These are phyloP conservation scores for Stemphylium beticola DNA, from an alignment of 2,329 filamentous ascomycete species.

Conservation along the genomic window DNA sequence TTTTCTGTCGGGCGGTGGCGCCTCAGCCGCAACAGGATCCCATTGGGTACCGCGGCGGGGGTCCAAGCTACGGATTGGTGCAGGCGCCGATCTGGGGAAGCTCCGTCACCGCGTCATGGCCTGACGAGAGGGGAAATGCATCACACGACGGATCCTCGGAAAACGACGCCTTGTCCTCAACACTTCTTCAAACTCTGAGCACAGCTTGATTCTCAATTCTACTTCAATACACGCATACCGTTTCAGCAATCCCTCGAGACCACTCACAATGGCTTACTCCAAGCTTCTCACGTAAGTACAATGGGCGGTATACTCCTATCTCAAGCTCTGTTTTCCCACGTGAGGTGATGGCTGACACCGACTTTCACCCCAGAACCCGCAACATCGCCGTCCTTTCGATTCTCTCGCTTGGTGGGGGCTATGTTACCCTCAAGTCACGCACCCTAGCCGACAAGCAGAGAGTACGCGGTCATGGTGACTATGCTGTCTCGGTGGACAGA, in stretches of 20 bases:
- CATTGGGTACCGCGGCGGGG: constrained; percentile 15
- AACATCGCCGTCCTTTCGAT: constrained; percentile 41
- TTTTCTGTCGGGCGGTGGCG: constrained; percentile 26
- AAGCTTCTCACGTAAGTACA: constrained; percentile 40
- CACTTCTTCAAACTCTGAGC: neutral
- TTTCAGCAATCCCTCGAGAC: neutral
- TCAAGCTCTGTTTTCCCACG: constrained; percentile 8
- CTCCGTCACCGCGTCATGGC: constrained; percentile 18
- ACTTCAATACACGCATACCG: neutral
- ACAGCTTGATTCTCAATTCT: neutral
- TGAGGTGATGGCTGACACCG: constrained; percentile 20
- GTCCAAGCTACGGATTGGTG: constrained; percentile 10
- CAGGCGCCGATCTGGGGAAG: constrained; percentile 23
- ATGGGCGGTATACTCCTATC: neutral
- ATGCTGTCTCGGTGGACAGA: constrained; percentile 44
- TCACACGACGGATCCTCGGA: constrained; percentile 28
- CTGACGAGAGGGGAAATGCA: constrained; percentile 24
- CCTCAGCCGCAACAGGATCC: constrained; percentile 5
- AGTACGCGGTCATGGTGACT: constrained; percentile 40
- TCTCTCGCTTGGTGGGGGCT: constrained; percentile 41
- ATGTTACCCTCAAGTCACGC: constrained; percentile 41
- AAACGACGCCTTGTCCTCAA: constrained; percentile 1
- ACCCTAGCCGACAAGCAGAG: constrained; percentile 36
- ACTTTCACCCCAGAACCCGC: constrained; percentile 32
- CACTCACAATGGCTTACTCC: constrained; percentile 36